phyloP scores from a whole-genome alignment of 2,329 filamentous ascomycete species.

The Akanthomyces muscarius region DNA sequence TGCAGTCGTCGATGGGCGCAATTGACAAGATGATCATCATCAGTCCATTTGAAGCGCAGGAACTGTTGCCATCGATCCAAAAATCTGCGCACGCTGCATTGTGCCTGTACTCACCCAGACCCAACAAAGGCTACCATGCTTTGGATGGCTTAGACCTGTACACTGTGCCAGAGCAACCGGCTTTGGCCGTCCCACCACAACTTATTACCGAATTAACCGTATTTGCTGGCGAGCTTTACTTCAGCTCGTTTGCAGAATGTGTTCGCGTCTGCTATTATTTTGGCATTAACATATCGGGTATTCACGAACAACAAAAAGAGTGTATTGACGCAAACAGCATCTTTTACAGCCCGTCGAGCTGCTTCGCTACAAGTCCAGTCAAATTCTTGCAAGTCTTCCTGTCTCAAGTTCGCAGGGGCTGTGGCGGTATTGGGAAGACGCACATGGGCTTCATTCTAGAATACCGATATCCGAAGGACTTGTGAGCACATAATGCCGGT shows the following conservation, averaged over 20 bases:
- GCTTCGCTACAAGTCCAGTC: conserved; percentile 32
- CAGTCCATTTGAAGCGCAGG: conserved; percentile 57
- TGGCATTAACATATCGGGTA: conserved; percentile 36
- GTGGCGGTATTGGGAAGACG: conserved; percentile 22
- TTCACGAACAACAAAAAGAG: conserved; percentile 17
- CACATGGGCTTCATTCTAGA: conserved; percentile 31
- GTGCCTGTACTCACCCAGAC: conserved; percentile 39
- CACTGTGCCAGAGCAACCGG: neutral
- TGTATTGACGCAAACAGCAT: too few relatives aligned
- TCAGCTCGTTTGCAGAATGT: conserved; percentile 53
- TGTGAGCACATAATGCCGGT: too few relatives aligned
- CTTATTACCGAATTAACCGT: conserved; percentile 50
- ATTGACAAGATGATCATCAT: conserved; percentile 45
- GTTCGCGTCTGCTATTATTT: conserved; percentile 46
- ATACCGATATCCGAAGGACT: neutral
- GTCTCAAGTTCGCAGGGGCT: conserved; percentile 34
- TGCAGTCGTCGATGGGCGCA: neutral
- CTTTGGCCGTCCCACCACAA: neutral
- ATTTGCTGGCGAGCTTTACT: conserved; percentile 65
- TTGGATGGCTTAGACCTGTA: conserved; percentile 2
- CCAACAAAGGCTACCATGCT: neutral
- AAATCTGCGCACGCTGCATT: conserved; percentile 34
- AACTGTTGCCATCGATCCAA: conserved; percentile 38
- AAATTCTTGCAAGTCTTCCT: conserved; percentile 35
- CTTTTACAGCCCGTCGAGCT: too few relatives aligned